Evolutionary conservation across 75 land plant genomes (phyloP).

Genomic region (Pinus taeda): DNA sequence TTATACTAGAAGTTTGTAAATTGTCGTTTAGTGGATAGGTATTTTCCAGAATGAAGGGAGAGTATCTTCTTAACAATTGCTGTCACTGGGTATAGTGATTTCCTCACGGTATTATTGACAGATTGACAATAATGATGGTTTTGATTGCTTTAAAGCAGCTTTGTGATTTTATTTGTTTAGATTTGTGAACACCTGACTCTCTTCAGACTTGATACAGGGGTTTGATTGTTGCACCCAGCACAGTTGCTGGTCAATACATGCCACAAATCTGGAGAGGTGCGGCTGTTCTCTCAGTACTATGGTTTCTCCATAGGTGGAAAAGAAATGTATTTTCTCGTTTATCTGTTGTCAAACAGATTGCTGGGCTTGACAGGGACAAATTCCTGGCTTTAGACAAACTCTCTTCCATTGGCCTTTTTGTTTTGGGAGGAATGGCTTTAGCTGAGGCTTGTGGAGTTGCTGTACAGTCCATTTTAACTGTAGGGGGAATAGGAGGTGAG

Average conservation of each 20-base stretch:
- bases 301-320: conserved; percentile 96
- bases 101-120: not conserved
- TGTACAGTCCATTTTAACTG: conserved; percentile 84
- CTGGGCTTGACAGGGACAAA: conserved; percentile 50
- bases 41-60: not conserved
- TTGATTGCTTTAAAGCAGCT: not conserved
- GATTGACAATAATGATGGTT: not conserved
- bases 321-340: conserved; percentile 60
- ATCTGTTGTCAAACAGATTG: conserved; percentile 24
- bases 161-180: conserved; percentile 10
- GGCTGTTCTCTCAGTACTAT: conserved; percentile 59
- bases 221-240: conserved; percentile 68
- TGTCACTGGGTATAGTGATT: not conserved
- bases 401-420: conserved; percentile 67
- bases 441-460: conserved; percentile 95
- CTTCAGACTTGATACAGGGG: conserved; percentile 36
- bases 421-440: conserved; percentile 70
- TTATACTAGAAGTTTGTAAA: not conserved
- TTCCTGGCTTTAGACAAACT: conserved; percentile 67
- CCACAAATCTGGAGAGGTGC: conserved; percentile 82
- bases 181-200: not conserved
- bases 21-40: not conserved
- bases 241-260: conserved; percentile 61
- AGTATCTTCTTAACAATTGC: not conserved
- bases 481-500: conserved; percentile 95